Evolutionary conservation across 2,329 filamentous ascomycete species (phyloP), one percentile per base, ranked within the genome.

Genomic region (Bipolaris oryzae): DNA sequence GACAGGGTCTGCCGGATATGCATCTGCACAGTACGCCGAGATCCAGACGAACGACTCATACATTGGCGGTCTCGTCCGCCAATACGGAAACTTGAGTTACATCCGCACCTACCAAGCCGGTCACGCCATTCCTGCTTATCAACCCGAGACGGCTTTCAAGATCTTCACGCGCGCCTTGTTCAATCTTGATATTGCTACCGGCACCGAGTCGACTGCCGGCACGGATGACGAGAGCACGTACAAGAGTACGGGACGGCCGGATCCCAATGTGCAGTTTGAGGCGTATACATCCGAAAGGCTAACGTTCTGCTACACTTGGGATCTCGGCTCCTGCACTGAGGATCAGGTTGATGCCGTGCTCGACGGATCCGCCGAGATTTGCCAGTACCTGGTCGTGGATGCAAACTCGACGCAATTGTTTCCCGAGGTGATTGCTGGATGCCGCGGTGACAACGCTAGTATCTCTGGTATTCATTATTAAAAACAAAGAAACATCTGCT

Each of bases 161-260:
- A 75, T 84, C 55, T 84, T 84, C 66, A 77, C 78, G 3, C 76
- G 82, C 15, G 77, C 77, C 7, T 71, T 83, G 58, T 55, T 64
- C 5, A 75, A 78, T 16, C 63, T 72, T 25, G 80, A 84, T 52
- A 73, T 85, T 53, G 78, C 78, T 18, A 81, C 79, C 5, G 82
- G 82, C 10, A 62, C 53, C 1, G 46, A 60, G 25, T 60, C 60
- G 1, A 60, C 60, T 10, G 3, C 57, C 7, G 60, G 50, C 25
- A 49, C 25, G 13, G 37, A 47, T 3, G 47, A 52, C 5, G 47
- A 25, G 9, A 58, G 49, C 49, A 49, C 53, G 10, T 66, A 66
- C 35, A 63, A 48, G 28, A 63, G 54, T 38, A 46, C 44, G 1
- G 64, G 62, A 0, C 58, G 64, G 5, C 39, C 44, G 1, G 60